phyloP scores from a whole-genome alignment of 352 stramenopile genomes.

The Phytophthora rubi region DNA sequence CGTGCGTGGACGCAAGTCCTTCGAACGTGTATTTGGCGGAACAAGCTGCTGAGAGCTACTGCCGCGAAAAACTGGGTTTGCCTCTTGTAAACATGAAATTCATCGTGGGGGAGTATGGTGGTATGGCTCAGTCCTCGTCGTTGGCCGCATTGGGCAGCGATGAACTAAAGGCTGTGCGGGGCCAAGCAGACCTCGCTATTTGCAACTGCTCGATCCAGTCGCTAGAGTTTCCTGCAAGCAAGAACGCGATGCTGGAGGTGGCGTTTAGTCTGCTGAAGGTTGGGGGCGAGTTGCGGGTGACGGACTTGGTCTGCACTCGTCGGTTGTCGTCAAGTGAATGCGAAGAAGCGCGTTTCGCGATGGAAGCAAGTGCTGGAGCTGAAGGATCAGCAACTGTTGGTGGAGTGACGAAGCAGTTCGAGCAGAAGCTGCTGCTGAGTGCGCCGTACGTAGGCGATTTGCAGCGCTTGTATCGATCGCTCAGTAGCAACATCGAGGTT shows the following conservation, averaged over 20 bases:
- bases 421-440: slow-evolving; percentile 31
- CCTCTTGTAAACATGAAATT: slow-evolving; percentile 44
- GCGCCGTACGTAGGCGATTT: slow-evolving; percentile 59
- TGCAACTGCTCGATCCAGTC: slow-evolving; percentile 61
- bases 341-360: slow-evolving; percentile 21
- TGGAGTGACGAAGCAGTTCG: slow-evolving; percentile 10
- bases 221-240: slow-evolving; percentile 29
- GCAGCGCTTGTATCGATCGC: slow-evolving; percentile 42
- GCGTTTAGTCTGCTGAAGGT: slow-evolving; percentile 47
- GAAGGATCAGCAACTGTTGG: not conserved
- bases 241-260: slow-evolving; percentile 39
- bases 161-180: slow-evolving; percentile 20
- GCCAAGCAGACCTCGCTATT: slow-evolving; percentile 40
- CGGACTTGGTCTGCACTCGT: slow-evolving; percentile 38
- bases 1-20: slow-evolving; percentile 47
- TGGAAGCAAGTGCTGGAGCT: slow-evolving; percentile 17
- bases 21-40: slow-evolving; percentile 24
- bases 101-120: slow-evolving; percentile 25
- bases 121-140: slow-evolving; percentile 6
- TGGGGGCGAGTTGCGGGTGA: slow-evolving; percentile 55
- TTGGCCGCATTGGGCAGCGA: not conserved
- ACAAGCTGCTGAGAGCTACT: slow-evolving; percentile 24
- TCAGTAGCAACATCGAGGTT: slow-evolving; percentile 28
- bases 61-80: slow-evolving; percentile 36
- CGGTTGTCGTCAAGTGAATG: slow-evolving; percentile 32